These are phyloP conservation scores for Trypanosoma avium DNA, from an alignment of 208 protist genomes.

Conservation along the genomic window DNA sequence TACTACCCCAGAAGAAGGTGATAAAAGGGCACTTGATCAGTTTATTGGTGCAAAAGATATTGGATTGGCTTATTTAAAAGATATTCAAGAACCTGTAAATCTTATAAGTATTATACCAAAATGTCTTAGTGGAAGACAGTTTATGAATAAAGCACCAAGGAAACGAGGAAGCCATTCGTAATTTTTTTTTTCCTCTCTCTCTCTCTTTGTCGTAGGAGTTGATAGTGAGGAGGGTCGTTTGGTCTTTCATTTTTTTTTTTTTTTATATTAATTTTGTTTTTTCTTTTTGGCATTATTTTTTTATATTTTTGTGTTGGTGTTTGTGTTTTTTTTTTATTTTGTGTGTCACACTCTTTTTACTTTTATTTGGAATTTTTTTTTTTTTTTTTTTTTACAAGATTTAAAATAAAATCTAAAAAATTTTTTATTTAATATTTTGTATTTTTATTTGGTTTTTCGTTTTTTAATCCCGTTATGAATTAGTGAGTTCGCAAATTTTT, in stretches of 20 bases:
- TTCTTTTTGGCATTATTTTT: neutral
- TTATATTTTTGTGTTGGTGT: no score
- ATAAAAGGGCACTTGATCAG: slow-evolving; percentile 45
- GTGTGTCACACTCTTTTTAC: no score
- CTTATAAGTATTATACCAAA: slow-evolving; percentile 65
- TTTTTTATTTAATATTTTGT: no score
- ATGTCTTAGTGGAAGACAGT: slow-evolving; percentile 47
- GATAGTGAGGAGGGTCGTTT: neutral
- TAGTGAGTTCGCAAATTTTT: no score
- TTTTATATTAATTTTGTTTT: neutral
- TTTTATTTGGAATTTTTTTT: no score
- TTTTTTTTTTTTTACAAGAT: no score
- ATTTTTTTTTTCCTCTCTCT: slow-evolving; percentile 7
- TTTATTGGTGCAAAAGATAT: slow-evolving; percentile 61
- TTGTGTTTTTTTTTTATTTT: neutral
- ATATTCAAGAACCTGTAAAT: slow-evolving; percentile 50
- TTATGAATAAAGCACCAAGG: slow-evolving; percentile 43
- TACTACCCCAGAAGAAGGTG: no score
- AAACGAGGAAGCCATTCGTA: neutral
- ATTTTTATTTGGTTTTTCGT: no score
- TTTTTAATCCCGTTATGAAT: no score
- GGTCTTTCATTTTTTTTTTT: neutral
- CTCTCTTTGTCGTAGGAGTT: neutral
- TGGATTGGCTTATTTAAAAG: slow-evolving; percentile 44
- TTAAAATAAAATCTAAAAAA: no score